These are phyloP conservation scores for Scleromitrula shiraiana DNA, from an alignment of 2,329 filamentous ascomycete species.

Conservation along the genomic window DNA sequence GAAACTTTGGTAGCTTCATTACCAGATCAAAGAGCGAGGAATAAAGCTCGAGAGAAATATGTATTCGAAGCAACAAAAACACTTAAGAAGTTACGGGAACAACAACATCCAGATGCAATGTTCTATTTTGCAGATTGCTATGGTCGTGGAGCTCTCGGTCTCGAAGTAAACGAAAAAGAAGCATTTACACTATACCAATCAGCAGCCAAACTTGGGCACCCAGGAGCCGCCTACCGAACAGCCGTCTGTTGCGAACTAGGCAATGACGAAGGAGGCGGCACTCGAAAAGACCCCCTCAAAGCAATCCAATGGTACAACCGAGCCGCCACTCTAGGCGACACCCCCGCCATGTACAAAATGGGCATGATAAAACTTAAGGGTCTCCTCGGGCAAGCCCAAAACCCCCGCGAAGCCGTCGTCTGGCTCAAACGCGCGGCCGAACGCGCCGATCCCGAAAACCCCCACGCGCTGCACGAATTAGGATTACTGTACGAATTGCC, in stretches of 20 bases:
- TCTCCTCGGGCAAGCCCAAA: conserved; percentile 76
- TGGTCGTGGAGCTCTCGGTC: conserved; percentile 70
- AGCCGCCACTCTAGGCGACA: conserved; percentile 81
- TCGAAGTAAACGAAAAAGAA: conserved; percentile 79
- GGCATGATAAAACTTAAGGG: conserved; percentile 95
- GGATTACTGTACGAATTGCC: conserved; percentile 53
- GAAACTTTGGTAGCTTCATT: conserved; percentile 59
- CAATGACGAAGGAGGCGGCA: conserved; percentile 87
- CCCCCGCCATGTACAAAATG: conserved; percentile 95
- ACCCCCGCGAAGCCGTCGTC: conserved; percentile 75
- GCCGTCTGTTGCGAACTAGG: conserved; percentile 97
- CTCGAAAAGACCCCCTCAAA: conserved; percentile 81
- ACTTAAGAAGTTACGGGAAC: conserved; percentile 74
- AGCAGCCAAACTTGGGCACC: conserved; percentile 81
- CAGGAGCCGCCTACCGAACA: conserved; percentile 82
- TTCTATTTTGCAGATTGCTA: conserved; percentile 89
- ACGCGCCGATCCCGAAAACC: conserved; percentile 79
- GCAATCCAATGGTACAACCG: conserved; percentile 98
- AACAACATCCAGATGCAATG: conserved; percentile 76
- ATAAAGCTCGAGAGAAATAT: conserved; percentile 75
- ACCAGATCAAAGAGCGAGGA: conserved; percentile 62
- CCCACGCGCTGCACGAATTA: conserved; percentile 89
- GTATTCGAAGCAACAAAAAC: conserved; percentile 81
- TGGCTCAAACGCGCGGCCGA: conserved; percentile 95
- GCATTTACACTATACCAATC: conserved; percentile 91